A percentile compares a stretch with the other conserved stretches of the same genome.
These are phyloP conservation scores for Nemania sp. DNA, from an alignment of 2,329 filamentous ascomycete species.

Conservation along the genomic window DNA sequence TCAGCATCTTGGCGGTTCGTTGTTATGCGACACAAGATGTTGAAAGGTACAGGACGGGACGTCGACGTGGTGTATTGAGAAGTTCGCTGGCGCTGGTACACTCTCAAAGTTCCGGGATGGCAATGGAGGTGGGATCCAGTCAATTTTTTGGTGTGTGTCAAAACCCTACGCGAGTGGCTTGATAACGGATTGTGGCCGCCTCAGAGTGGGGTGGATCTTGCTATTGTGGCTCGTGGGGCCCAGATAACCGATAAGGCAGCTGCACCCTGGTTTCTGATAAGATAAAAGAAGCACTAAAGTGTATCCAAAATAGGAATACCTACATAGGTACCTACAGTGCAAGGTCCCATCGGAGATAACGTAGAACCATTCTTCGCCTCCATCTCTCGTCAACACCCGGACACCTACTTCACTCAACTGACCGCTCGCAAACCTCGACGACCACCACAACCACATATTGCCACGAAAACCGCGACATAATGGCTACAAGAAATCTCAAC, in stretches of 20 bases:
- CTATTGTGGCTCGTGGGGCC: conserved; percentile 26
- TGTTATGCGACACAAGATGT: conserved; percentile 53
- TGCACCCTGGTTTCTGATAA: no score
- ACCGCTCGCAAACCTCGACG: conserved; percentile 19
- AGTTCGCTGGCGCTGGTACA: conserved; percentile 29
- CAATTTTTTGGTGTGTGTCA: conserved; percentile 41
- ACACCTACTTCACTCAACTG: conserved; percentile 37
- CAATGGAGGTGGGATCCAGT: conserved; percentile 36
- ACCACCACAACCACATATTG: neutral
- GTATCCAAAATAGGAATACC: neutral
- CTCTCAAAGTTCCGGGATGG: conserved; percentile 28
- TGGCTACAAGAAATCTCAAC: conserved; percentile 68
- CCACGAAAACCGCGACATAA: conserved; percentile 38
- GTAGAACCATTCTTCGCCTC: neutral
- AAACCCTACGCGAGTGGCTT: conserved; percentile 38
- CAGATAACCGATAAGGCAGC: conserved; percentile 19
- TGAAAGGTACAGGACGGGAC: conserved; percentile 48
- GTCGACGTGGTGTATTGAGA: conserved; percentile 34
- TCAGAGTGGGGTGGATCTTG: conserved; percentile 15
- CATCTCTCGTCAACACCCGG: conserved; percentile 29
- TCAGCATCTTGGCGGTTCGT: conserved; percentile 78
- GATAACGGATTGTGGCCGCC: conserved; percentile 30
- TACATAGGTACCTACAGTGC: neutral
- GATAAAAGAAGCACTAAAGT: neutral
- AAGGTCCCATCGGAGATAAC: neutral